Percentiles rank a stretch among this genome's conserved stretches.
phyloP scores from a whole-genome alignment of 345 rosid species.

The Carallia pectinifolia region DNA sequence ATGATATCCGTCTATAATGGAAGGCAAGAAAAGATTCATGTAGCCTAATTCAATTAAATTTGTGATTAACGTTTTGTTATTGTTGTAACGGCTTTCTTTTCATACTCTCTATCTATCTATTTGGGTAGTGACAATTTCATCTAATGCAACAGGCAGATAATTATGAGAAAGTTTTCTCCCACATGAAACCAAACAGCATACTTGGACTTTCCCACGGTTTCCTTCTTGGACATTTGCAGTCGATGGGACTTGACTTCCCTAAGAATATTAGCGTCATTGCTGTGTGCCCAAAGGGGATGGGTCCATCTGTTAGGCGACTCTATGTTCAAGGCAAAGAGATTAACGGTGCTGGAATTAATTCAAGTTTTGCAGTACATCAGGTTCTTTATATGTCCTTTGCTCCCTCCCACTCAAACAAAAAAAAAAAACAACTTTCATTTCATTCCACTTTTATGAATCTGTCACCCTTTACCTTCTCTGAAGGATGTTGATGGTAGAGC shows the following conservation, averaged over 20 bases:
- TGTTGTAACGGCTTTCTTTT: too few species aligned
- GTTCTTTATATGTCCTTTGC: conserved; percentile 25
- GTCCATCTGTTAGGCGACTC: conserved; percentile 86
- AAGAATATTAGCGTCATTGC: conserved; percentile 78
- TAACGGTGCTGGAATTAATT: conserved; percentile 92
- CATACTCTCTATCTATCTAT: not conserved
- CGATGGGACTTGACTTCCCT: conserved; percentile 68
- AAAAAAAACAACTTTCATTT: too few species aligned
- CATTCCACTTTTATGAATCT: too few species aligned
- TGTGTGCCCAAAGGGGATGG: conserved; percentile 90
- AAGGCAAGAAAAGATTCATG: too few species aligned
- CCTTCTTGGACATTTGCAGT: conserved; percentile 82
- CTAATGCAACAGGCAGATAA: conserved; percentile 58
- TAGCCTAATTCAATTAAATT: too few species aligned
- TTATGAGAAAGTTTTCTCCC: conserved; percentile 70
- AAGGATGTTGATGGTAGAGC: conserved; percentile 94
- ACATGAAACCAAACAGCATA: conserved; percentile 90
- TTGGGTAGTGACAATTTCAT: not conserved
- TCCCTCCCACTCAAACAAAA: too few species aligned
- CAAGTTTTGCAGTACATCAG: conserved; percentile 89
- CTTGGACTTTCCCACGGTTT: conserved; percentile 94
- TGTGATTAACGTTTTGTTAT: too few species aligned
- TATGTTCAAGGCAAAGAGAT: conserved; percentile 89
- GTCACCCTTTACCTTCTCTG: not conserved
- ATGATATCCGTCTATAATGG: too few species aligned